A percentile compares a stretch with the other conserved stretches of the same genome.
These are phyloP conservation scores for Sporothrix brunneoviolacea DNA, from an alignment of 2,329 filamentous ascomycete species.

Conservation along the genomic window DNA sequence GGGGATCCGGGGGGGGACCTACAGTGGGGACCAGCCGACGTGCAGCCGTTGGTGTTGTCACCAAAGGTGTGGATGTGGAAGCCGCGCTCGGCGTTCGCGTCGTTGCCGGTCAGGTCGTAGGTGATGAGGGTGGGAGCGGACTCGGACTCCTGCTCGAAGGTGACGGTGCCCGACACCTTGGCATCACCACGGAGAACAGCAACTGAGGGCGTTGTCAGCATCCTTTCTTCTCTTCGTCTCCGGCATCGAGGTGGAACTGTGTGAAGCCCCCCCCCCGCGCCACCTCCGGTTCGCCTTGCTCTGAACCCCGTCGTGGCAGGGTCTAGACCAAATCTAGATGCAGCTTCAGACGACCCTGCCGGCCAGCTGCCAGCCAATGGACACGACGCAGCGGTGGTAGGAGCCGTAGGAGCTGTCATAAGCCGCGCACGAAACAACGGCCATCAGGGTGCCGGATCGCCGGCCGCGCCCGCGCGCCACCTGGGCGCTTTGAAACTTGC, in stretches of 20 bases:
- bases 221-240: not conserved
- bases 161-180: constrained; percentile 87
- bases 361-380: no score
- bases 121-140: constrained; percentile 74
- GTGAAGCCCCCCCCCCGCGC: no score
- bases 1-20: constrained; percentile 32
- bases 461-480: constrained; percentile 8
- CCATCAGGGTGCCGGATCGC: constrained; percentile 38
- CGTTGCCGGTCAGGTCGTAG: constrained; percentile 89
- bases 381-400: no score
- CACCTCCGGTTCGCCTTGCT: no score
- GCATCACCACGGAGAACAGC: constrained; percentile 96
- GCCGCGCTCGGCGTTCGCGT: constrained; percentile 91
- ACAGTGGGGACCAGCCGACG: constrained; percentile 96
- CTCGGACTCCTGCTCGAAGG: constrained; percentile 89
- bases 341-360: no score
- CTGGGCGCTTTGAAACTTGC: constrained; percentile 12
- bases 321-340: no score
- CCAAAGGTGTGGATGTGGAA: constrained; percentile 99
- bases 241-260: constrained; percentile 15
- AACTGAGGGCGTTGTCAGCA: constrained; percentile 52
- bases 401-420: no score
- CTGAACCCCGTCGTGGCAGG: no score
- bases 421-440: no score
- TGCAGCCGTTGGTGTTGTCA: constrained; percentile 99